Percentiles rank a stretch among this genome's conserved stretches.
Conservation (phyloP, 2,329 filamentous ascomycete genomes). For the Exophiala aquamarina region DNA sequence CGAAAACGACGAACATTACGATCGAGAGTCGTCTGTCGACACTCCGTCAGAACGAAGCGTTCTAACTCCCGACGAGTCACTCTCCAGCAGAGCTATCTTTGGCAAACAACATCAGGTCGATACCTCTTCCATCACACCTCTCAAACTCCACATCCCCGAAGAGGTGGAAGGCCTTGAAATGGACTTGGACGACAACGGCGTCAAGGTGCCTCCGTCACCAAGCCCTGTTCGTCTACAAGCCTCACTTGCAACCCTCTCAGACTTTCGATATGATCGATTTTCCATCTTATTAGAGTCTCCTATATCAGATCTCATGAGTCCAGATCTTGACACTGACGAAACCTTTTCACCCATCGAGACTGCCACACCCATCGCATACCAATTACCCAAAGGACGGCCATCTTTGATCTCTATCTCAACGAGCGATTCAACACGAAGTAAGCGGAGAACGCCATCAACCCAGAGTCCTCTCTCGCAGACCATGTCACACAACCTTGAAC, state of each 20-base stretch:
- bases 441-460: constrained; percentile 12
- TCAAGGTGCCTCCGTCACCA: constrained; percentile 17
- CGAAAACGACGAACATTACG: constrained; percentile 10
- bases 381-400: constrained; percentile 22
- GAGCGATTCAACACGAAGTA: constrained; percentile 11
- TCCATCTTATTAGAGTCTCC: constrained; percentile 19
- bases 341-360: constrained; percentile 25
- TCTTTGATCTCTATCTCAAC: constrained; percentile 26
- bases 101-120: not conserved
- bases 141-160: constrained; percentile 18
- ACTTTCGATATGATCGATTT: constrained; percentile 25
- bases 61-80: constrained; percentile 16
- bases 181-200: constrained; percentile 10
- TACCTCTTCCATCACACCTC: constrained; percentile 1
- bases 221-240: constrained; percentile 16
- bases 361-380: constrained; percentile 25
- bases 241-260: constrained; percentile 21
- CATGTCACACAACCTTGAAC: constrained; percentile 7
- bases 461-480: constrained; percentile 17
- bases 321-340: constrained; percentile 18
- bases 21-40: constrained; percentile 20
- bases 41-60: constrained; percentile 21
- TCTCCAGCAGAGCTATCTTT: constrained; percentile 7
- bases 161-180: constrained; percentile 11
- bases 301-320: constrained; percentile 11